phyloP scores from a whole-genome alignment of 2,329 filamentous ascomycete species.

The Xylaria sp. region DNA sequence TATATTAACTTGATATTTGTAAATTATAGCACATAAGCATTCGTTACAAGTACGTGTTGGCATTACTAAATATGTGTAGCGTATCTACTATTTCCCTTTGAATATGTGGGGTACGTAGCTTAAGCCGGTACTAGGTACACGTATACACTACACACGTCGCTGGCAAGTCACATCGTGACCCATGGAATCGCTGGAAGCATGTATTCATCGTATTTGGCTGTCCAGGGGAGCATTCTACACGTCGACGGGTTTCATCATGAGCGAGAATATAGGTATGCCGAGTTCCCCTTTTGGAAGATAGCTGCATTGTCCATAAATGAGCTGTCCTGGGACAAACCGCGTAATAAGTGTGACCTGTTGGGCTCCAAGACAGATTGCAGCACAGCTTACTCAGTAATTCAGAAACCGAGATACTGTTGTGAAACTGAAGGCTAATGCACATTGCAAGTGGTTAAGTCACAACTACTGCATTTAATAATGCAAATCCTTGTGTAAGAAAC shows the following conservation, averaged over 20 bases:
- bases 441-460: neutral
- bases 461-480: constrained; percentile 8
- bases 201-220: neutral
- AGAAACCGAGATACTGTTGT: neutral
- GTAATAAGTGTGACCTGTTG: neutral
- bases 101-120: too few species aligned
- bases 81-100: too few species aligned
- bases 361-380: neutral
- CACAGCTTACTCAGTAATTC: neutral
- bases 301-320: neutral
- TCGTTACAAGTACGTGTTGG: too few species aligned
- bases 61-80: too few species aligned
- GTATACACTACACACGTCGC: too few species aligned
- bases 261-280: neutral
- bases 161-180: too few species aligned
- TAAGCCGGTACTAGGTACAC: too few species aligned
- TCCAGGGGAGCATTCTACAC: neutral
- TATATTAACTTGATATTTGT: neutral
- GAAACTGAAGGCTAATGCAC: neutral
- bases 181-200: too few species aligned
- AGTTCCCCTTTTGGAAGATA: constrained; percentile 11
- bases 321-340: neutral
- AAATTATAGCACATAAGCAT: neutral
- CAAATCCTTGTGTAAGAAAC: neutral
- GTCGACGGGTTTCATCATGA: neutral